Base-by-base conservation (phyloP, 1,139 yeast species). In the Scheffersomyces cryptocercus region DNA sequence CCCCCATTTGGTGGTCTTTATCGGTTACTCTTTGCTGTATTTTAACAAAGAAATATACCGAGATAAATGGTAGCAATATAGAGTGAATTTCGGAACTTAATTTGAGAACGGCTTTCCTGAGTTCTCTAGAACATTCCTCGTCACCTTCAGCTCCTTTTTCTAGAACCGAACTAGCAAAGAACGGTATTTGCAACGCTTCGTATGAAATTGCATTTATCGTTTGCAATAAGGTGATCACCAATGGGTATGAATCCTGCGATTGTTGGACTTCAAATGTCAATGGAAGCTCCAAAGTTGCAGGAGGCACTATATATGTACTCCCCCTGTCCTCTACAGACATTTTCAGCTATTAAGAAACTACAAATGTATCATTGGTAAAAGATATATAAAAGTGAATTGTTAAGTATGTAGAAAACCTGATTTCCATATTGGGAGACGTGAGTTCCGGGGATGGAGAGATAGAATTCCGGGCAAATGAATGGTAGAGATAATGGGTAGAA, bases 1-100 rank as follows among this genome's bases (percentile, higher is more conserved):
- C 35, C 1, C 61, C 67, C 34, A 55, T 49, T 5, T 45, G 42
- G 35, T 43, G 47, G 29, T 54, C 55, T 20, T 51, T 54, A 33
- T 54, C 59, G 1, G 51, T 37, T 5, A 41, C 34, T 24, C 46
- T 45, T 29, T 47, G 48, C 29, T 55, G 58, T 7, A 53, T 37
- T 29, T 54, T 54, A 15, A 50, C 55, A 29, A 52, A 47, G 34
- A 49, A 53, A 42, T 52, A 52, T 28, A 37, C 41, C 13, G 51
- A 34, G 1, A 16, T 10, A 11, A 48, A 39, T 3, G 54, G 37
- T 5, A 37, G 9, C 9, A 58, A 24, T 5, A 35, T 28, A 2
- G 39, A 32, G 15, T 47, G 49, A 6, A 48, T 43, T 8, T 45
- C 45, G 2, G 36, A 20, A n/a, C 40, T 39, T 24, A 56, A 36